Percentiles rank a stretch among this genome's conserved stretches.
Conservation (phyloP, 805 yeast species). For the Ogataea trehaloabstinens region DNA sequence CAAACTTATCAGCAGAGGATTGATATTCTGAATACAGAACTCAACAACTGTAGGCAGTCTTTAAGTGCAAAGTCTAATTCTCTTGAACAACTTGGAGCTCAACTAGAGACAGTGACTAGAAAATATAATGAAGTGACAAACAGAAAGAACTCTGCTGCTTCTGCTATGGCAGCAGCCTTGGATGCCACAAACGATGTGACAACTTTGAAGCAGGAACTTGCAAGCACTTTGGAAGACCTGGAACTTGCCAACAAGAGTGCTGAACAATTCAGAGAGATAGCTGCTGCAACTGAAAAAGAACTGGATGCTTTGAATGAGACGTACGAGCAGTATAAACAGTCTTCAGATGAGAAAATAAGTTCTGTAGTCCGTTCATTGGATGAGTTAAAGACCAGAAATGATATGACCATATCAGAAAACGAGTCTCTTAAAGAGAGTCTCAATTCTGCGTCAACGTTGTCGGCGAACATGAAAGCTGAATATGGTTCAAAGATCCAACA, state of each 20-base stretch:
- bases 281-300: slow-evolving; percentile 66
- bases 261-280: slow-evolving; percentile 60
- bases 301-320: slow-evolving; percentile 51
- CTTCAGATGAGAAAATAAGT: slow-evolving; percentile 23
- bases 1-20: slow-evolving; percentile 59
- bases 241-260: slow-evolving; percentile 55
- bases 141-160: slow-evolving; percentile 29
- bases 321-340: slow-evolving; percentile 45
- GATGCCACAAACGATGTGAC: slow-evolving; percentile 22
- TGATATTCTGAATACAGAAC: slow-evolving; percentile 48
- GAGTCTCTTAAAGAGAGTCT: slow-evolving; percentile 13
- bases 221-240: slow-evolving; percentile 49
- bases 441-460: slow-evolving; percentile 5
- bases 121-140: slow-evolving; percentile 28
- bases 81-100: slow-evolving; percentile 39
- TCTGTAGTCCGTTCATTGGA: slow-evolving; percentile 13
- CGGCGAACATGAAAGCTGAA: not conserved
- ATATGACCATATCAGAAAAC: slow-evolving; percentile 12
- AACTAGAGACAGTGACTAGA: slow-evolving; percentile 34
- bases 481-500: slow-evolving; percentile 19
- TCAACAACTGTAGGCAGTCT: slow-evolving; percentile 40
- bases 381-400: slow-evolving; percentile 11
- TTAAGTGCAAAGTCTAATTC: slow-evolving; percentile 39
- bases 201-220: slow-evolving; percentile 31
- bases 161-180: slow-evolving; percentile 21